Evolutionary conservation across 306 rosid species (phyloP), one percentile per base, ranked within the genome.

Genomic region (Vicia villosa): DNA sequence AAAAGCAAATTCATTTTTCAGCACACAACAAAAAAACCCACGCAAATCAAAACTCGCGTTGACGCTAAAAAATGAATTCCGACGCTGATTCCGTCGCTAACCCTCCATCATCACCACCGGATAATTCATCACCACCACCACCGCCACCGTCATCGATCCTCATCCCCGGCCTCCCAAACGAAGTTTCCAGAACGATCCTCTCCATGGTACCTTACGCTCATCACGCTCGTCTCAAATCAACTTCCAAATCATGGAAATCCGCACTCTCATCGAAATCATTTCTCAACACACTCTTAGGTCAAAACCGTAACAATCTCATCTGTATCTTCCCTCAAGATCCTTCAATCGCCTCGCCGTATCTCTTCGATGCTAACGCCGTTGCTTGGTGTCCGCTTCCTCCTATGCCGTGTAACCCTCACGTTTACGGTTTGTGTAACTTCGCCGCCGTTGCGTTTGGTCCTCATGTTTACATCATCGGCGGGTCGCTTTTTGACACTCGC

Each of bases 291-390:
- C 87, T 96, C 43, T 16, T 17, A 56, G 10, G 13, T 20, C 59
- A 56, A 2, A 84, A 61, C 0, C 42, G 22, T 17, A 85, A 80
- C 74, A 82, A 73, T 61, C 88, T 93, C 16, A 83, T 93, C 17
- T 93, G 96, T 42, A 66, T 93, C 26, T 93, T 93, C 87, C 91
- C 97, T 0, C 82, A 88, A 20, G 94, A 86, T 77, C 98, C 97
- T 8, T 83, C 80, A 4, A 70, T 88, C 9, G 46, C 83, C 2
- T 37, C 86, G 4, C 96, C 98, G 0, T 90, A 52, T 71, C 94
- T 93, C 19, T 90, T 93, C 76, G 96, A 93, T 68, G 94, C 88
- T 0, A 20, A 52, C 37, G 64, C 65, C 34, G 89, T 81, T 10
- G 96, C 94, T 1, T 93, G 97, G 98, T 79, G 81, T 24, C 86